Percentiles rank a stretch among this genome's conserved stretches.
Evolutionary conservation across 257 asterid genomes (phyloP).

Genomic region (Nicotiana sylvestris): DNA sequence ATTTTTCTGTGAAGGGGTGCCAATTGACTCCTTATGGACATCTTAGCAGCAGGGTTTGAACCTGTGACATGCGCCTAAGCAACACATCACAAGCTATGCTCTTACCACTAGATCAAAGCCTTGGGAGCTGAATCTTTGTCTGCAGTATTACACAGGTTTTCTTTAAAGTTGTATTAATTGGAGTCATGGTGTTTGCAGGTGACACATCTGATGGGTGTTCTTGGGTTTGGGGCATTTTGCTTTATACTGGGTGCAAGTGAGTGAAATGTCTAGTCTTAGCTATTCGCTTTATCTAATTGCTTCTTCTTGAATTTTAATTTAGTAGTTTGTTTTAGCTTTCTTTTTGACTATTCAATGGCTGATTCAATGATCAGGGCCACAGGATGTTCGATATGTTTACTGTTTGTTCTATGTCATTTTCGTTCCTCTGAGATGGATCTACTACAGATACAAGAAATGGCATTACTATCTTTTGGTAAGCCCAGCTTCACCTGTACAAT

Average conservation of each 20-base stretch:
- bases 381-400: conserved; percentile 77
- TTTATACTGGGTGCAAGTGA: conserved; percentile 94
- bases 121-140: not conserved
- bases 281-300: not conserved
- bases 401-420: conserved; percentile 80
- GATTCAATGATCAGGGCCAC: conserved; percentile 67
- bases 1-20: too few species aligned
- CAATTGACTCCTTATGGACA: too few species aligned
- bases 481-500: not conserved
- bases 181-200: conserved; percentile 38
- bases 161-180: not conserved
- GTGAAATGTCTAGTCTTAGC: conserved; percentile 20
- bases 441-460: conserved; percentile 96
- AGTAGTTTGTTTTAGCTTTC: not conserved
- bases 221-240: conserved; percentile 94
- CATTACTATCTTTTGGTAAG: conserved; percentile 96
- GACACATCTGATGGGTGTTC: conserved; percentile 87
- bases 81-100: too few species aligned
- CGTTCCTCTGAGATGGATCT: conserved; percentile 98
- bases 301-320: conserved; percentile 7
- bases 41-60: too few species aligned
- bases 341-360: conserved; percentile 14
- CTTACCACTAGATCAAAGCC: too few species aligned
- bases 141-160: not conserved
- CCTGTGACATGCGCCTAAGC: too few species aligned